Evolutionary conservation across 495 filamentous ascomycete species (phyloP).

Genomic region (Penicillium macrosclerotiorum): DNA sequence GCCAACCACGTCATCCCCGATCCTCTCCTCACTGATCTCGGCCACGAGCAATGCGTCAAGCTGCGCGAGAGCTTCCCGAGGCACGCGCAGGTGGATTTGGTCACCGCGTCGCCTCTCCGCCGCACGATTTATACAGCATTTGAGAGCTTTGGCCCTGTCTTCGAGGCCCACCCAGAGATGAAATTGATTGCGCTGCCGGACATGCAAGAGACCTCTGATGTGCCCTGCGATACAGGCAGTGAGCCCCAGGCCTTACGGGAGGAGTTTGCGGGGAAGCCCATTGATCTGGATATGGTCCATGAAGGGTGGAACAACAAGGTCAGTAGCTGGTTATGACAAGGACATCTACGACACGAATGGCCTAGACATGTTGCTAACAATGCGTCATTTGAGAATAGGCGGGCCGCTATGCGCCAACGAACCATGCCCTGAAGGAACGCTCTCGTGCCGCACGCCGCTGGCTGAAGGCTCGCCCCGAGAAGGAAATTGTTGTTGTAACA

Average conservation of each 20-base stretch:
- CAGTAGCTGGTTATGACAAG: background rate
- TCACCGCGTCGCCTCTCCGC: conserved; percentile 79
- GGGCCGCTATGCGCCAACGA: conserved; percentile 57
- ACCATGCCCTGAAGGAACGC: conserved; percentile 57
- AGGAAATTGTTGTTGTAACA: conserved; percentile 68
- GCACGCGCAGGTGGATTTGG: conserved; percentile 61
- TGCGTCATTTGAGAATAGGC: too few species aligned
- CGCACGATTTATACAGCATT: conserved; percentile 83
- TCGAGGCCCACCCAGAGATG: conserved; percentile 44
- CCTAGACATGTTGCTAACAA: background rate
- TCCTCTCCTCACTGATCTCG: conserved; percentile 73
- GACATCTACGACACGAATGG: background rate
- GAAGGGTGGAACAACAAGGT: conserved; percentile 73
- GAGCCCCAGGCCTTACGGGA: conserved; percentile 50
- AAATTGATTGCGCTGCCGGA: conserved; percentile 71
- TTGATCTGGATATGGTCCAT: conserved; percentile 60
- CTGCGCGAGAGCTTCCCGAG: conserved; percentile 63
- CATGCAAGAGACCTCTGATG: conserved; percentile 72
- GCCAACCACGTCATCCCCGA: conserved; percentile 73
- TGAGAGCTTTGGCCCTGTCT: conserved; percentile 60
- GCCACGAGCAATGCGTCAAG: conserved; percentile 68
- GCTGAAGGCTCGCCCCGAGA: conserved; percentile 56
- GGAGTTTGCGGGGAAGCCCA: conserved; percentile 60
- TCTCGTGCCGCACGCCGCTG: conserved; percentile 65
- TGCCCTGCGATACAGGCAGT: conserved; percentile 79